Evolutionary conservation across 805 yeast genomes (phyloP), one percentile per base, ranked within the genome.

Genomic region (Hemisphaericaspora nanyangensis): DNA sequence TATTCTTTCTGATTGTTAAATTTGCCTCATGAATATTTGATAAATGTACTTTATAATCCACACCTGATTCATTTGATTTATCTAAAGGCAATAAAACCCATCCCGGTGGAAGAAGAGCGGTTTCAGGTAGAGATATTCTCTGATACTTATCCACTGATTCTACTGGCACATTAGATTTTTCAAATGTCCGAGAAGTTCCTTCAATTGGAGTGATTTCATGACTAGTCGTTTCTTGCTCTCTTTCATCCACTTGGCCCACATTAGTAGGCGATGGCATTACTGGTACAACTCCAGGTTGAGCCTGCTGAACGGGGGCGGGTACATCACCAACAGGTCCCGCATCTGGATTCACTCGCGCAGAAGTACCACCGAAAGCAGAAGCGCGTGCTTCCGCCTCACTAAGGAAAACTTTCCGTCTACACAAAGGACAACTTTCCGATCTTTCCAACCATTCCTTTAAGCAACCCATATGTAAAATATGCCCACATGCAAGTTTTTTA

Each of bases 361-460:
- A 15, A 5, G 17, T 12, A n/a, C 17, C 17, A 17, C 15, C 38
- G n/a, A n/a, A n/a, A 27, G 32, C 20, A 16, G 13, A 5, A 3
- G 12, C 26, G 8, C 11, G 26, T 12, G 26, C 12, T 22, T 22
- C 26, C 10, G 17, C 27, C 13, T 29, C 19, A 13, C 8, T 28
- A 11, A 42, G 51, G 44, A 68, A 68, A 6, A 88, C 95, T 8
- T 79, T 76, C 22, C 82, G 70, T 44, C 96, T 71, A 58, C 99
- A 93, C 38, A 90, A 79, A 1, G 99, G 99, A 65, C 99, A 93
- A n/a, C 79, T 77, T 49, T 83, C 91, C 0, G 96, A 87, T 47
- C 95, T 75, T 54, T 86, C 95, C 49, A 93, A 70, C 99, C 99
- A 93, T 48, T 85, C 82, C 53, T 87, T 85, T 45, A 93, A 71